Evolutionary conservation across 129 eudicot species (phyloP), one percentile per base, ranked within the genome.

Genomic region (Flaveria bidentis): DNA sequence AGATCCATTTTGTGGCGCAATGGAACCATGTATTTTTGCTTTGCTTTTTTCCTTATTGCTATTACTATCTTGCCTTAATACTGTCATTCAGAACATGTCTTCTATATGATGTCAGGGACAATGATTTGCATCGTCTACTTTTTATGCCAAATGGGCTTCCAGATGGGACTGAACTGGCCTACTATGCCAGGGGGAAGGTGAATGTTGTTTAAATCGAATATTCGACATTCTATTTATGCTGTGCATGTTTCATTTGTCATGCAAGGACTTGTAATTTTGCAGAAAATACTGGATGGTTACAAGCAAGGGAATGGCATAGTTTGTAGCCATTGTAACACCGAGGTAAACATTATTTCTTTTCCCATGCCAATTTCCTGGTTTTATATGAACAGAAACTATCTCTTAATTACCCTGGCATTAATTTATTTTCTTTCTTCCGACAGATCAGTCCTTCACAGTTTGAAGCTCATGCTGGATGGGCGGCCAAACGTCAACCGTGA

Each of bases 401-500:
- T 66, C 51, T 66, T 39, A 66, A 9, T 73, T 62, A 56, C 41
- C 22, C 42, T 42, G 9, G 33, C 52, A 57, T 65, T 36, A 25
- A 75, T 46, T 30, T n/a, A 53, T 62, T 67, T 49, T 75, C 64
- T 76, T 53, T 23, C 53, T 45, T 39, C 52, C 9, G 47, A 84
- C 96, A 93, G 98, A 87, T 93, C 51, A 93, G 98, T 84, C 98
- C 98, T 71, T 93, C 98, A 49, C 97, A 90, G 72, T 93, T 93
- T 81, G 98, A 93, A 82, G 91, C 97, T 67, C 98, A 93, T 77
- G 98, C 98, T 61, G 98, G 98, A 76, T 87, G 93, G 92, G 92
- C 97, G 69, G 98, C 93, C 67, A 93, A 91, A 84, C 89, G 98
- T 46, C 98, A 93, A 88, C 98, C 98, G 98, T 93, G 84, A 88